phyloP scores from a whole-genome alignment of 768 basidiomycete genomes.

The Rhizopogon rudus region DNA sequence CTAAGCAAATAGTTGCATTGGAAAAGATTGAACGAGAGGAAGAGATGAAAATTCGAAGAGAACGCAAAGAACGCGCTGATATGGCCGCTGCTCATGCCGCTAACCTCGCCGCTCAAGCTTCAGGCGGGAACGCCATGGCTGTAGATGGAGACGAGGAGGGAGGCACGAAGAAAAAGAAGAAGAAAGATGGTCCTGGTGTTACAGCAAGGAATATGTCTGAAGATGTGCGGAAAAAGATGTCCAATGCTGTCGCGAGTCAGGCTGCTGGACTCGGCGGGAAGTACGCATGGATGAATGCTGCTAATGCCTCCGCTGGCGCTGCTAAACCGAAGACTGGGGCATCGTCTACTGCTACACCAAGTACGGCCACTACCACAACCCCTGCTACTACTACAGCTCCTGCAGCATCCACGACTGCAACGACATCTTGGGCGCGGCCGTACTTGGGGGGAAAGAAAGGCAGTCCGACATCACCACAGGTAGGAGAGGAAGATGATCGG shows the following conservation, averaged over 20 bases:
- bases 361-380: slow-evolving; percentile 21
- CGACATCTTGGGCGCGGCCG: slow-evolving; percentile 53
- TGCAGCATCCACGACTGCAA: slow-evolving; percentile 24
- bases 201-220: slow-evolving; percentile 88
- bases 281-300: slow-evolving; percentile 86
- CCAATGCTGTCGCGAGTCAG: slow-evolving; percentile 83
- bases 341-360: slow-evolving; percentile 27
- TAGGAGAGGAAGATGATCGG: slow-evolving; percentile 53
- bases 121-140: slow-evolving; percentile 27
- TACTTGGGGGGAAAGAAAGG: slow-evolving; percentile 55
- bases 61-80: slow-evolving; percentile 75
- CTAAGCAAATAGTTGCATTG: slow-evolving; percentile 68
- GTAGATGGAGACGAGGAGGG: slow-evolving; percentile 47
- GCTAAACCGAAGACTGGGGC: slow-evolving; percentile 33
- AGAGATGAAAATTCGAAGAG: slow-evolving; percentile 66
- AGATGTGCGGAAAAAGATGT: slow-evolving; percentile 89
- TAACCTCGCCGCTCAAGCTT: slow-evolving; percentile 53
- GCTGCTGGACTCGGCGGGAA: slow-evolving; percentile 81
- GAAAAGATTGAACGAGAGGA: slow-evolving; percentile 84
- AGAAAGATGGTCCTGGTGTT: slow-evolving; percentile 79
- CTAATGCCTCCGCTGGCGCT: slow-evolving; percentile 40
- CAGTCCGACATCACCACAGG: slow-evolving; percentile 24
- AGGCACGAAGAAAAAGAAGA: slow-evolving; percentile 73
- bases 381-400: slow-evolving; percentile 27
- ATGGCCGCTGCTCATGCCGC: slow-evolving; percentile 67